These are phyloP conservation scores for Nigrospora sphaerica DNA, from an alignment of 2,329 filamentous ascomycete species.

Conservation along the genomic window DNA sequence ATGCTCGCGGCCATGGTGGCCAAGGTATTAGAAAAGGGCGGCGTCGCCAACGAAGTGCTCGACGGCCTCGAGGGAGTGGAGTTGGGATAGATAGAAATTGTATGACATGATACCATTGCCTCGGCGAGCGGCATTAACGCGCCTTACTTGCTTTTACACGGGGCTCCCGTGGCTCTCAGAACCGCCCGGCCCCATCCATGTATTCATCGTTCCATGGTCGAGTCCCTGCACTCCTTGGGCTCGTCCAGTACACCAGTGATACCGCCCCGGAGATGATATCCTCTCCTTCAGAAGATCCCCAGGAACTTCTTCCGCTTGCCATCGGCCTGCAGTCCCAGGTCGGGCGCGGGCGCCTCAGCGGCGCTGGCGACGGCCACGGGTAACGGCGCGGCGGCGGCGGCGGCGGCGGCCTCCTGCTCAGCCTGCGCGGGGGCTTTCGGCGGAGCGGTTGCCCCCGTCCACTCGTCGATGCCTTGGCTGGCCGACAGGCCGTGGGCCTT, in stretches of 20 bases:
- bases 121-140: background rate
- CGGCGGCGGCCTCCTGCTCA: slow-evolving; percentile 9
- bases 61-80: slow-evolving; percentile 73
- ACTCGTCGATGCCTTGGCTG: slow-evolving; percentile 14
- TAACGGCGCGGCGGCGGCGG: slow-evolving; percentile 1
- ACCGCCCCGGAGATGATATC: too few relatives aligned
- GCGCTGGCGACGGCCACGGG: slow-evolving; percentile 15
- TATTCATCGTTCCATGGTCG: too few relatives aligned
- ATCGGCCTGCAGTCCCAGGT: slow-evolving; percentile 7
- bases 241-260: too few relatives aligned
- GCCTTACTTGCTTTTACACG: too few relatives aligned
- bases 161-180: too few relatives aligned
- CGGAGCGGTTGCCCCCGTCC: background rate
- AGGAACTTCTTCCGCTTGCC: slow-evolving; percentile 70
- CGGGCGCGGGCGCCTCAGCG: slow-evolving; percentile 1
- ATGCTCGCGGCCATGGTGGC: slow-evolving; percentile 70
- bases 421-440: slow-evolving; percentile 4
- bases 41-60: slow-evolving; percentile 81
- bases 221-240: too few relatives aligned
- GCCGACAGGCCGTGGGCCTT: slow-evolving; percentile 74
- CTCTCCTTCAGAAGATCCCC: slow-evolving; percentile 60
- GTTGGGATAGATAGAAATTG: slow-evolving; percentile 27
- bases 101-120: slow-evolving; percentile 1
- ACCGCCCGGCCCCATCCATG: too few relatives aligned
- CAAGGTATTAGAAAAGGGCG: slow-evolving; percentile 67